Conservation (phyloP, 164 flowering plant species). For the Dillenia turbinata region DNA sequence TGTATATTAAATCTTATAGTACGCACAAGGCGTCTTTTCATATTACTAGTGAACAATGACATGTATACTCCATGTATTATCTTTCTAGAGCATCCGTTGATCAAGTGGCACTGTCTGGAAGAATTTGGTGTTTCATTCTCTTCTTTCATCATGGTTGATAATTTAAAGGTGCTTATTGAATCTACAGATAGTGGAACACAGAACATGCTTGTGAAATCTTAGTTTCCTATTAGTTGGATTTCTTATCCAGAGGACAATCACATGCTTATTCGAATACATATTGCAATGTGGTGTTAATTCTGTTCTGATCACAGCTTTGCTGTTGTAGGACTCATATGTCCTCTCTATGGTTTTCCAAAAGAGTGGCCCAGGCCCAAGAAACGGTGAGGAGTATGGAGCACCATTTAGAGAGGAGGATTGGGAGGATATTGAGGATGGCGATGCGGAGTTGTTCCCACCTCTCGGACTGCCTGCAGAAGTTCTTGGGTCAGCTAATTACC, state of each 20-base stretch:
- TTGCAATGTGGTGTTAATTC: neutral
- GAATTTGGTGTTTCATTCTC: neutral
- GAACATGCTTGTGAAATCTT: too few species aligned
- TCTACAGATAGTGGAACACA: too few species aligned
- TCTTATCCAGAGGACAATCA: too few species aligned
- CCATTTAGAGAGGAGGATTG: conserved; percentile 83
- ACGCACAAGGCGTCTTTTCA: too few species aligned
- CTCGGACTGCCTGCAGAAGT: neutral
- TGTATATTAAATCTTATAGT: too few species aligned
- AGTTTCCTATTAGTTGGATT: too few species aligned
- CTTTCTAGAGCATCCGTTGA: too few species aligned
- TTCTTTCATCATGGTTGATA: neutral
- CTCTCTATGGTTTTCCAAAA: conserved; percentile 64
- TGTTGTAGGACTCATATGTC: conserved; percentile 64
- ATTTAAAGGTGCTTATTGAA: too few species aligned
- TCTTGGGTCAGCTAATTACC: neutral
- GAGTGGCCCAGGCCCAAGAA: conserved; percentile 78
- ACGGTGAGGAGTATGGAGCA: conserved; percentile 86
- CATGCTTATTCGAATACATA: neutral
- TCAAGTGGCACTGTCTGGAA: too few species aligned
- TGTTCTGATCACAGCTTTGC: neutral
- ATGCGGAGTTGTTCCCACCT: conserved; percentile 3
- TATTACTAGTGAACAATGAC: too few species aligned
- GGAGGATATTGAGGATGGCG: conserved; percentile 31
- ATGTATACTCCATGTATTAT: too few species aligned